Conservation (phyloP, 208 protist species). For the Wallacemonas sp. region DNA sequence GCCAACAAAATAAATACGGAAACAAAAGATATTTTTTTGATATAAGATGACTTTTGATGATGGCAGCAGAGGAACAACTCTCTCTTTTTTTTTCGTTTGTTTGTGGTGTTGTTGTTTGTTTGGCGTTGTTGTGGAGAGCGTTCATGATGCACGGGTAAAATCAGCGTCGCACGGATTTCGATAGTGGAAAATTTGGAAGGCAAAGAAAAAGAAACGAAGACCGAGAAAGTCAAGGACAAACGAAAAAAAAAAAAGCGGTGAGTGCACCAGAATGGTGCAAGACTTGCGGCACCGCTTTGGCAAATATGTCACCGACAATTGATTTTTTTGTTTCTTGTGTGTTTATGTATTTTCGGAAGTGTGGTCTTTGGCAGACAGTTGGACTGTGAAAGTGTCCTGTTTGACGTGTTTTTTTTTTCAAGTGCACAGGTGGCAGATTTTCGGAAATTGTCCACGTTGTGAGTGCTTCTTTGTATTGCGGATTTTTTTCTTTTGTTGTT, state of each 20-base stretch:
- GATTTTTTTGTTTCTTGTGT: no score
- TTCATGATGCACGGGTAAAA: slow-evolving; percentile 14
- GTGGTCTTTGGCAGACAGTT: no score
- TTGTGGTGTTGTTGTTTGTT: neutral
- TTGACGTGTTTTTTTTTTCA: no score
- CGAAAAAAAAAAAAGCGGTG: slow-evolving; percentile 19
- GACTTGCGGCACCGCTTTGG: no score
- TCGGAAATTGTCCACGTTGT: no score
- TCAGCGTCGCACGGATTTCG: neutral
- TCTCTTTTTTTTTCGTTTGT: slow-evolving; percentile 9
- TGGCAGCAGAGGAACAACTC: slow-evolving; percentile 6
- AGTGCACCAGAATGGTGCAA: neutral
- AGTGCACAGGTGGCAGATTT: no score
- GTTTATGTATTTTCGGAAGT: no score
- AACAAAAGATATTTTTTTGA: neutral
- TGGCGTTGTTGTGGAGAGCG: neutral
- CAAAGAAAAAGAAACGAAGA: slow-evolving; percentile 17
- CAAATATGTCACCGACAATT: no score
- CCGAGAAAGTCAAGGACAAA: neutral
- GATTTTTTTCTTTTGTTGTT: no score
- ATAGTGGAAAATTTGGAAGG: neutral
- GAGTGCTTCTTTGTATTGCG: no score
- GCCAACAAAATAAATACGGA: slow-evolving; percentile 18
- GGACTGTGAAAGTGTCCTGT: no score
- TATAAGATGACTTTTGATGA: slow-evolving; percentile 14